These are phyloP conservation scores for Arthromyces matolae DNA, from an alignment of 768 basidiomycete genomes.

Conservation along the genomic window DNA sequence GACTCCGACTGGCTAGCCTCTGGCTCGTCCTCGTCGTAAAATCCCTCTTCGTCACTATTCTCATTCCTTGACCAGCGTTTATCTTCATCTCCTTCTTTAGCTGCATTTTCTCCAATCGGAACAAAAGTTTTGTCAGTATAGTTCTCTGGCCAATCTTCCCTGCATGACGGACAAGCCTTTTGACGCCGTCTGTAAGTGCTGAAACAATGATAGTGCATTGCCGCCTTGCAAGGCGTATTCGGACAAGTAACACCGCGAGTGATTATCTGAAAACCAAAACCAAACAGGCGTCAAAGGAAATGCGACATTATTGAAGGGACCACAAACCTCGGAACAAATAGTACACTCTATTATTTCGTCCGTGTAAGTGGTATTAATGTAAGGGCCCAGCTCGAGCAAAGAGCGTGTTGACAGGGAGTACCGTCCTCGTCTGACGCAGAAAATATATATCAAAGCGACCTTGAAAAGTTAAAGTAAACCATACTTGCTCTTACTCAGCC, in stretches of 20 bases:
- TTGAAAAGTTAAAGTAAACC: slow-evolving; percentile 24
- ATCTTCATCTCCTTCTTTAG: slow-evolving; percentile 54
- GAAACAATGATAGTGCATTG: slow-evolving; percentile 67
- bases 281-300: neutral
- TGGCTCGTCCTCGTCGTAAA: slow-evolving; percentile 40
- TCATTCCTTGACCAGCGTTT: slow-evolving; percentile 36
- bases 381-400: slow-evolving; percentile 67
- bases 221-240: slow-evolving; percentile 56
- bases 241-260: slow-evolving; percentile 67
- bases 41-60: slow-evolving; percentile 41
- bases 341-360: slow-evolving; percentile 72
- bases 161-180: slow-evolving; percentile 54
- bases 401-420: slow-evolving; percentile 77
- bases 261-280: slow-evolving; percentile 42
- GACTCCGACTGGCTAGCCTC: slow-evolving; percentile 28
- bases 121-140: slow-evolving; percentile 40
- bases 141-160: slow-evolving; percentile 56
- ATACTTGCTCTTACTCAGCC: slow-evolving; percentile 73
- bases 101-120: slow-evolving; percentile 68
- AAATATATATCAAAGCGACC: slow-evolving; percentile 2
- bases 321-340: slow-evolving; percentile 62
- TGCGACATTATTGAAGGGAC: neutral
- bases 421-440: slow-evolving; percentile 48
- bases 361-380: slow-evolving; percentile 69
- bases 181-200: slow-evolving; percentile 42